These are phyloP conservation scores for Nephelium lappaceum DNA, from an alignment of 345 rosid genomes.

Conservation along the genomic window DNA sequence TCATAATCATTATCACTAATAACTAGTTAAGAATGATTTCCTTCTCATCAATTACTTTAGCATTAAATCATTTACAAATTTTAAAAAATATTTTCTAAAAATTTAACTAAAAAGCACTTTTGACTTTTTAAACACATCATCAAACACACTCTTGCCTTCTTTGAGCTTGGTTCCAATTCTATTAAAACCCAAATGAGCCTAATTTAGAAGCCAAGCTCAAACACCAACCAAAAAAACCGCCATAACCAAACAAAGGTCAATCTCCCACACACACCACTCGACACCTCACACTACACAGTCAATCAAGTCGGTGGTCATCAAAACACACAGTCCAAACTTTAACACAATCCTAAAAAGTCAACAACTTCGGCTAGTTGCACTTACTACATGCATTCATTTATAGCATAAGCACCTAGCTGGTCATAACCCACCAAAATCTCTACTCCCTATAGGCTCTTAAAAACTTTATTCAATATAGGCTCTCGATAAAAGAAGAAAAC, in stretches of 20 bases:
- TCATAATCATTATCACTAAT: background rate
- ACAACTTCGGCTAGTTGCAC: background rate
- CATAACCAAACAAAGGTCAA: background rate
- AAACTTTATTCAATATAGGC: too few species aligned
- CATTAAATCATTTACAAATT: background rate
- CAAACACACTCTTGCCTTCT: background rate
- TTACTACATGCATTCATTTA: background rate
- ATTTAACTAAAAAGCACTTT: too few species aligned
- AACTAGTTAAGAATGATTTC: too few species aligned
- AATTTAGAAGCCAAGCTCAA: background rate
- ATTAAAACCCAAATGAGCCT: background rate
- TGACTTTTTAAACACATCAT: background rate
- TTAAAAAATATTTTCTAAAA: too few species aligned
- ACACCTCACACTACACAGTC: too few species aligned
- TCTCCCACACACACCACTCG: too few species aligned
- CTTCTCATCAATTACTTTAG: background rate
- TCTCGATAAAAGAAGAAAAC: too few species aligned
- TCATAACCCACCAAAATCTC: too few species aligned
- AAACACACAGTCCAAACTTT: constrained; percentile 10
- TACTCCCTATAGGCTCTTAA: too few species aligned
- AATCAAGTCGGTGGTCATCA: constrained; percentile 8
- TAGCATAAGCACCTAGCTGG: too few species aligned
- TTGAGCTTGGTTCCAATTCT: background rate
- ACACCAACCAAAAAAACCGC: background rate
- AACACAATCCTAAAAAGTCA: constrained; percentile 4